Evolutionary conservation across 176 grass and related monocot species (phyloP).

Genomic region (Typha latifolia): DNA sequence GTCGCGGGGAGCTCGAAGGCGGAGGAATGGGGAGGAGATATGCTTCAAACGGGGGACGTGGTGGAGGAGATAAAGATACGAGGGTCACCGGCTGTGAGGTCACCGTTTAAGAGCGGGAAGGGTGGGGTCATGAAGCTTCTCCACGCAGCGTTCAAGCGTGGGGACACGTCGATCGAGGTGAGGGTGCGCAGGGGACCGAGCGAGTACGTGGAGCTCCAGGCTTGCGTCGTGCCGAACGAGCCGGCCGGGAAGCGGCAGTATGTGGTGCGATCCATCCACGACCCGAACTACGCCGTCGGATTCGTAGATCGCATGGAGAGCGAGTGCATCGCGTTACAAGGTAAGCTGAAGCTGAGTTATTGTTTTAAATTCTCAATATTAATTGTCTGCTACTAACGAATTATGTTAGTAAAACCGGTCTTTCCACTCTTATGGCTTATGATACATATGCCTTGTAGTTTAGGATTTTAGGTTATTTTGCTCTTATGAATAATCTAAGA

Average conservation of each 20-base stretch:
- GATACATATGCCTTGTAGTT: too few relatives aligned
- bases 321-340: constrained; percentile 91
- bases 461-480: too few relatives aligned
- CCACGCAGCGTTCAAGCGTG: constrained; percentile 61
- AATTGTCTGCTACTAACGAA: too few relatives aligned
- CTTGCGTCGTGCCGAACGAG: constrained; percentile 75
- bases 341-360: constrained; percentile 18
- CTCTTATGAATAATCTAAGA: too few relatives aligned
- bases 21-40: constrained; percentile 88
- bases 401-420: too few relatives aligned
- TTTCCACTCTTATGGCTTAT: too few relatives aligned
- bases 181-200: constrained; percentile 32
- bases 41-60: constrained; percentile 70
- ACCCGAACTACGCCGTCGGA: constrained; percentile 87
- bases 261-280: constrained; percentile 84
- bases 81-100: constrained; percentile 30
- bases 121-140: constrained; percentile 67
- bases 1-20: constrained; percentile 91
- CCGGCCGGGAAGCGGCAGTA: constrained; percentile 41
- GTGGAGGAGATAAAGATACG: constrained; percentile 63
- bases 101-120: constrained; percentile 85
- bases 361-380: too few relatives aligned
- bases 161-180: constrained; percentile 78
- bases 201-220: constrained; percentile 46
- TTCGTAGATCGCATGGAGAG: constrained; percentile 80